Percentiles rank a stretch among this genome's conserved stretches.
These are phyloP conservation scores for Pulveroboletus sp. DNA, from an alignment of 768 basidiomycete genomes.

Conservation along the genomic window DNA sequence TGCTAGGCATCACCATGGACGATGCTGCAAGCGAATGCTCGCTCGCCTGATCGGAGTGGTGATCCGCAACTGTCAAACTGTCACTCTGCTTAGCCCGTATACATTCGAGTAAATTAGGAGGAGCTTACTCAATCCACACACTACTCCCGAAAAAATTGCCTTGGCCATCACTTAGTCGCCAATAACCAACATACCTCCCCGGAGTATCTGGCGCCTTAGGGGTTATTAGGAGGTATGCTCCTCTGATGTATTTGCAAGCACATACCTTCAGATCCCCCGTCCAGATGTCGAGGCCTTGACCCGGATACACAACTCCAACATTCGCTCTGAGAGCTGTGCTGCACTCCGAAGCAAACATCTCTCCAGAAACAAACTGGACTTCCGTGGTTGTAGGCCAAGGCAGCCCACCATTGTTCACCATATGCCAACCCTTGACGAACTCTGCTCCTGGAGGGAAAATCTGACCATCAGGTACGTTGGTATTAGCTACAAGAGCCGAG, in stretches of 20 bases:
- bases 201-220: slow-evolving; percentile 67
- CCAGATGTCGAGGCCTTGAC: slow-evolving; percentile 60
- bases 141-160: slow-evolving; percentile 63
- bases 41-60: slow-evolving; percentile 33
- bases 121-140: slow-evolving; percentile 76
- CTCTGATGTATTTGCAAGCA: not conserved
- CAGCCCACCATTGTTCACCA: slow-evolving; percentile 59
- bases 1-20: slow-evolving; percentile 61
- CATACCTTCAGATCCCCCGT: slow-evolving; percentile 73
- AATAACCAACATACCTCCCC: slow-evolving; percentile 75
- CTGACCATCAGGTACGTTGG: slow-evolving; percentile 74
- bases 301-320: slow-evolving; percentile 57
- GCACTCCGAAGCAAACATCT: slow-evolving; percentile 44
- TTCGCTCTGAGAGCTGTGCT: slow-evolving; percentile 33
- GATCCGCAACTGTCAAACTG: slow-evolving; percentile 70
- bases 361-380: slow-evolving; percentile 70
- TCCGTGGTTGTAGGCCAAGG: slow-evolving; percentile 72
- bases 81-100: slow-evolving; percentile 2
- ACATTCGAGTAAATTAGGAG: not conserved
- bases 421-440: slow-evolving; percentile 81
- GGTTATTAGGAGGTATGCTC: slow-evolving; percentile 1
- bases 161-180: slow-evolving; percentile 61
- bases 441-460: slow-evolving; percentile 79
- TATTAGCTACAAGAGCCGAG: slow-evolving; percentile 61
- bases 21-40: slow-evolving; percentile 64